Percentiles rank a stretch among this genome's conserved stretches.
These are phyloP conservation scores for Serendipita sp. DNA, from an alignment of 768 basidiomycete genomes.

Conservation along the genomic window DNA sequence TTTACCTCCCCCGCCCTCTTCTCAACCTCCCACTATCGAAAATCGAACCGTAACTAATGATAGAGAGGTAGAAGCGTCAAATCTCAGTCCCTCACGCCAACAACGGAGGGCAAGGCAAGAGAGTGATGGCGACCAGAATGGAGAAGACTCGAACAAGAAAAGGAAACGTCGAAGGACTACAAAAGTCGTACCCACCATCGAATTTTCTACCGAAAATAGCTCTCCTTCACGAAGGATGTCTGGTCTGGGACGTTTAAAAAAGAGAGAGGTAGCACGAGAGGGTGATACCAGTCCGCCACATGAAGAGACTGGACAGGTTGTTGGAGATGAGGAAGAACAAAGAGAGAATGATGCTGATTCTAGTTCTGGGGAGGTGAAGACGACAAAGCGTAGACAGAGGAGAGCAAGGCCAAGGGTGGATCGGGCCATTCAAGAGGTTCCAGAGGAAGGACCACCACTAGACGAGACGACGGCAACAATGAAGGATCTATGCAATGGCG, in stretches of 20 bases:
- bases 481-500: constrained; percentile 2
- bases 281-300: neutral
- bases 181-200: too few species aligned
- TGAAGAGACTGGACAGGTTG: neutral
- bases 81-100: too few species aligned
- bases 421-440: neutral
- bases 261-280: neutral
- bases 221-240: too few species aligned
- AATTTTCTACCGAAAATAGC: too few species aligned
- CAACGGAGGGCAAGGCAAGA: too few species aligned
- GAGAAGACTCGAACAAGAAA: too few species aligned
- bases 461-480: neutral
- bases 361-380: neutral
- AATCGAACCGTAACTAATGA: too few species aligned
- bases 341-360: neutral
- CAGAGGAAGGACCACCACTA: neutral
- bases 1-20: neutral
- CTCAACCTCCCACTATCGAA: neutral
- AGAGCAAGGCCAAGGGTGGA: neutral
- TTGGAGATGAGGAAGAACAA: neutral
- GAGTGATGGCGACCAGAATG: too few species aligned
- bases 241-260: neutral
- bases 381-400: neutral
- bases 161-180: too few species aligned
- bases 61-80: too few species aligned